Base-by-base conservation (phyloP, 352 stramenopile species). In the Globisporangium radiosum region DNA sequence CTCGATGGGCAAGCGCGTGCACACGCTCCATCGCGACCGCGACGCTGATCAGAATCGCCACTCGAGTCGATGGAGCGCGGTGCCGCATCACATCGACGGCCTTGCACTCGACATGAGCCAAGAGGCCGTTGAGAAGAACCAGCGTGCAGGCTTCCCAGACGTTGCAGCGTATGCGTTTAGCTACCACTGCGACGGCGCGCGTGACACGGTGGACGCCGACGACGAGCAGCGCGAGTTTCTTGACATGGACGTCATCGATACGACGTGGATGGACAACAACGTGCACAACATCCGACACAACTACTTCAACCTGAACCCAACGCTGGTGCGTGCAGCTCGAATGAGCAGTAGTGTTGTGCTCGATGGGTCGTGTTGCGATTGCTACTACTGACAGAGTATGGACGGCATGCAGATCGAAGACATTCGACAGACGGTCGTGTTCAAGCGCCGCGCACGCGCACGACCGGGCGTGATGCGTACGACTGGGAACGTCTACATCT, bases 221-320 rank as follows among this genome's bases (percentile, higher is more conserved):
- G 63, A 68, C 0, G 43, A 64, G 2, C 57, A 60, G 10, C 59
- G 69, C 9, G 54, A 77, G 40, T 92, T 80, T 59, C 66, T 96
- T 15, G 85, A 94, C 66, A 76, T 91, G 50, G 88, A 95, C 67
- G 85, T 92, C 14, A 89, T 96, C 57, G 86, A 95, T 63, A 96
- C 81, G 33, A 93, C 88, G 9, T 90, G 79, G 67, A 86, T 95
- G 56, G 84, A 94, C 60, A 87, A 85, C 47, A 96, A 96, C 54
- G 80, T 96, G 47, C 81, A 91, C 61, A 69, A 71, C 36, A 78
- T 93, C 47, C 75, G 86, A 3, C 86, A 95, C 72, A 90, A 86
- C 59, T 94, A 88, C 63, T 96, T 91, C 64, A 94, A 87, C 55
- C 58, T 96, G 33, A 96, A 96, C 59, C 70, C 80, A 43, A 92